Evolutionary conservation across 805 yeast genomes (phyloP).

Genomic region (Ogataea ganodermae): DNA sequence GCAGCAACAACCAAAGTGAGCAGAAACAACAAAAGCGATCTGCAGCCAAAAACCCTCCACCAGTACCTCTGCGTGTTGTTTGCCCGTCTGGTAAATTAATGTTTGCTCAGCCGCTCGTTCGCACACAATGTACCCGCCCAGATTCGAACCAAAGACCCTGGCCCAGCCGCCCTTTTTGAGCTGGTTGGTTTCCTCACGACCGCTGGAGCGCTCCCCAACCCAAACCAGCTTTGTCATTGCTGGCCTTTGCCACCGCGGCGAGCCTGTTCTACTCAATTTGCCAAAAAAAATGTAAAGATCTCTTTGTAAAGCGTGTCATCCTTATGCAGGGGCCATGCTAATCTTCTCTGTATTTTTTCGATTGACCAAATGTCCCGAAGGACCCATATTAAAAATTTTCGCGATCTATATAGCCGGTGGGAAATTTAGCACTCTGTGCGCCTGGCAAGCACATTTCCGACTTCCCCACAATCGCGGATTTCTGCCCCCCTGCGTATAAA

Average conservation of each 20-base stretch:
- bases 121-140: constrained; percentile 5
- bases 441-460: constrained; percentile 5
- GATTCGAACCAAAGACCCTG: constrained; percentile 12
- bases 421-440: too few species aligned
- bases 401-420: neutral
- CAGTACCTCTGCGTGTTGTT: too few species aligned
- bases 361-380: constrained; percentile 97
- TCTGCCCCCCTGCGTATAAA: neutral
- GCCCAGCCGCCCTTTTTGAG: too few species aligned
- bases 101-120: too few species aligned
- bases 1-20: too few species aligned
- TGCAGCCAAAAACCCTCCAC: too few species aligned
- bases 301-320: constrained; percentile 99
- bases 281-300: constrained; percentile 91
- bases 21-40: too few species aligned
- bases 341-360: constrained; percentile 99
- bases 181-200: too few species aligned
- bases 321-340: constrained; percentile 99
- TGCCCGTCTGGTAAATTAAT: too few species aligned
- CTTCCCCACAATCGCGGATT: neutral
- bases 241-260: too few species aligned
- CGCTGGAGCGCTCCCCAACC: too few species aligned
- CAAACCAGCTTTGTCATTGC: too few species aligned
- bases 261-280: neutral
- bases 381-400: constrained; percentile 30